A percentile compares a stretch with the other conserved stretches of the same genome.
These are phyloP conservation scores for Sapria himalayana DNA, from an alignment of 345 rosid species.

Conservation along the genomic window DNA sequence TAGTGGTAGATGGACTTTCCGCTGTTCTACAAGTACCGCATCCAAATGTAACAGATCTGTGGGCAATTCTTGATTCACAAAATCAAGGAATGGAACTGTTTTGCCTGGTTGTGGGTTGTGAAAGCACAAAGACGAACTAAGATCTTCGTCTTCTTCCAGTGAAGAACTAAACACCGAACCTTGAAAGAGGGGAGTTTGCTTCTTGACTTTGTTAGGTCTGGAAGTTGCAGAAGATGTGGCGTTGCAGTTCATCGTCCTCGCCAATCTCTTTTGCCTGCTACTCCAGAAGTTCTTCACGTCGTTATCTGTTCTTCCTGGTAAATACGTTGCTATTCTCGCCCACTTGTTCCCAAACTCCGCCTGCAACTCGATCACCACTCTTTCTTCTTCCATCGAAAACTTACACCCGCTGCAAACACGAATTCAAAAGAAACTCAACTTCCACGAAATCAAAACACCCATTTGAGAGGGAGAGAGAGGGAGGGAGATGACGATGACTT, in stretches of 20 bases:
- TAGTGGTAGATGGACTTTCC: conserved; percentile 8
- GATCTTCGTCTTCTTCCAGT: conserved; percentile 19
- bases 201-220: conserved; percentile 12
- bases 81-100: conserved; percentile 16
- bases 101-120: conserved; percentile 9
- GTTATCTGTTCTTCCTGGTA: conserved; percentile 73
- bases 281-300: conserved; percentile 98
- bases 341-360: conserved; percentile 73
- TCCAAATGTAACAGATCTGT: too few species aligned
- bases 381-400: conserved; percentile 74
- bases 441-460: background rate
- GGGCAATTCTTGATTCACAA: conserved; percentile 16
- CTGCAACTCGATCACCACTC: conserved; percentile 74
- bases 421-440: background rate
- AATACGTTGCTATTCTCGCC: conserved; percentile 79
- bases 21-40: conserved; percentile 8
- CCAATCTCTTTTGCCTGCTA: conserved; percentile 67
- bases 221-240: conserved; percentile 21
- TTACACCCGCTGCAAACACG: conserved; percentile 46
- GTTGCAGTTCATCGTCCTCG: conserved; percentile 40
- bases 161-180: conserved; percentile 14
- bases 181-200: conserved; percentile 10
- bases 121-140: conserved; percentile 14
- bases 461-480: background rate
- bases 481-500: too few species aligned